phyloP scores from a whole-genome alignment of 371 early-diverging fungal genomes.

The Mucor indicus region DNA sequence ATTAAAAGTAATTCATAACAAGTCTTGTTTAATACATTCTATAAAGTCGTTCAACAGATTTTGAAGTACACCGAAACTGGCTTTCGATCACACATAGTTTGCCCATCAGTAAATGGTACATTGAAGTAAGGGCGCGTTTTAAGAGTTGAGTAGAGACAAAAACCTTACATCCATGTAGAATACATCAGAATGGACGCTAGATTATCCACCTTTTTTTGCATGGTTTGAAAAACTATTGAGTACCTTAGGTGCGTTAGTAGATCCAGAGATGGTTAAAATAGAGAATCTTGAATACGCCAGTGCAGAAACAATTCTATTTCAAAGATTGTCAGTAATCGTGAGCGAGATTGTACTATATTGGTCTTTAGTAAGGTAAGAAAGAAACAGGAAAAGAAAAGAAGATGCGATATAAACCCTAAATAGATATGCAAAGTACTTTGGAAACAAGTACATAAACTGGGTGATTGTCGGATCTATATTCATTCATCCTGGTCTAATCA shows the following conservation, averaged over 20 bases:
- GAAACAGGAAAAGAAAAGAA: conserved; percentile 1
- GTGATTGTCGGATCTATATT: conserved; percentile 61
- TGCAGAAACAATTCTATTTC: conserved; percentile 73
- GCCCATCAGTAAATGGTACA: conserved; percentile 86
- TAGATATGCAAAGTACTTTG: conserved; percentile 39
- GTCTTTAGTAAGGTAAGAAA: conserved; percentile 60
- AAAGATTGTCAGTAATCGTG: conserved; percentile 78
- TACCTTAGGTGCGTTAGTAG: conserved; percentile 58
- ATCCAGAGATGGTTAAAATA: conserved; percentile 77
- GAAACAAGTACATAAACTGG: conserved; percentile 34
- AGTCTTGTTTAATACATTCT: background rate
- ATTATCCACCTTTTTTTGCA: conserved; percentile 98
- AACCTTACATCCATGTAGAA: conserved; percentile 39
- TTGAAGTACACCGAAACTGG: conserved; percentile 99
- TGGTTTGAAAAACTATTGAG: conserved; percentile 88
- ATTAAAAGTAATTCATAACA: conserved; percentile 2
- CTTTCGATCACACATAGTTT: conserved; percentile 89
- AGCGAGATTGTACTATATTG: conserved; percentile 78
- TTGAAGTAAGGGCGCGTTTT: conserved; percentile 56
- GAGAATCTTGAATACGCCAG: conserved; percentile 68
- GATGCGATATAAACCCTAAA: background rate
- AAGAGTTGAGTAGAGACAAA: background rate
- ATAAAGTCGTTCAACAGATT: conserved; percentile 89
- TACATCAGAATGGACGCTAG: conserved; percentile 94
- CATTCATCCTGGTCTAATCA: conserved; percentile 82